Base-by-base conservation (phyloP, 371 early-diverging fungal genomes). In the Lichtheimia corymbifera region DNA sequence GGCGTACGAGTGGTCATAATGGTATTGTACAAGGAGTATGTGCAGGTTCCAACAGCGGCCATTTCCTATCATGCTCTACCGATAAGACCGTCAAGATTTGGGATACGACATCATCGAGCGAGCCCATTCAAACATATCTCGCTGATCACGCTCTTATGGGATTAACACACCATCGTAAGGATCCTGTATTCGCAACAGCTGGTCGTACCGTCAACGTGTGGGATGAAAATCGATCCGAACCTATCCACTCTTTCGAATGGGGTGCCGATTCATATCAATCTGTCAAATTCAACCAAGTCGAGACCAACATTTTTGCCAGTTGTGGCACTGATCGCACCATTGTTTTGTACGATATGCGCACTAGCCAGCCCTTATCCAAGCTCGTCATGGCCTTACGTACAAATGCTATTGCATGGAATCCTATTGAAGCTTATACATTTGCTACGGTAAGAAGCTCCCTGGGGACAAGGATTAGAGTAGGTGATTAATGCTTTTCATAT, bases 361-460 rank as follows among this genome's bases (percentile, higher is more conserved):
- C 94, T 4, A 87, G 71, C 62, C 82, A 88, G 40, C 93, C 97
- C 0, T 70, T 97, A 55, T 75, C 86, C 18, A 95, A 94, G 67
- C 61, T 88, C 6, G 76, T 92, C 60, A 84, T 94, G 87, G 70
- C 85, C 57, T 79, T 96, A 78, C 86, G 88, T 62, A 89, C 95
- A 22, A 99, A 99, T 71, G 93, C 96, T 12, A 86, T 99, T 57
- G 85, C 93, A 15, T 99, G 99, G 98, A 98, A 98, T 71, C 99
- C 99, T 2, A 93, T 96, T 91, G 97, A 96, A 73, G 94, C 99
- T 0, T 93, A 87, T 70, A 92, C 88, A 59, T 97, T 98, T 76
- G 87, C 92, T 22, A 89, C 89, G 0, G 85, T 72, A 62, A 61
- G 68, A 56, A n/a, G n/a, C n/a, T n/a, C n/a, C n/a, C n/a, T n/a